Conservation (phyloP, 495 filamentous ascomycete genomes). For the Aspergillus avenaceus region DNA sequence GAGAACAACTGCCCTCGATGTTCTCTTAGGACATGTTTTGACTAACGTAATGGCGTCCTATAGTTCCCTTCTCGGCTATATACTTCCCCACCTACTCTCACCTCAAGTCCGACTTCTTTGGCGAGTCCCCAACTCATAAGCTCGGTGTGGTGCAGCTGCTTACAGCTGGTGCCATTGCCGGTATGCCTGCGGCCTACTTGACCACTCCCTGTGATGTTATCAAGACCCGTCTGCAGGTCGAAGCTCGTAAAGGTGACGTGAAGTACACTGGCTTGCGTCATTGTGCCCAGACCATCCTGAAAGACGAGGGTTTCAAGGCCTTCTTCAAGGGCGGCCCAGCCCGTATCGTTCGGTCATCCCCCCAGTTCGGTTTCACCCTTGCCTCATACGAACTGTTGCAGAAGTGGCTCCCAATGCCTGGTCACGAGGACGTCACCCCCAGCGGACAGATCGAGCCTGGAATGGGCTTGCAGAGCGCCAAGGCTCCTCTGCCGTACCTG, state of each 20-base stretch:
- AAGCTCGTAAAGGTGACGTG: slow-evolving; percentile 91
- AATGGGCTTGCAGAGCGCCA: slow-evolving; percentile 53
- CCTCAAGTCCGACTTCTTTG: slow-evolving; percentile 89
- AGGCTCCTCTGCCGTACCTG: slow-evolving; percentile 71
- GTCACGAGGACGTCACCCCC: slow-evolving; percentile 45
- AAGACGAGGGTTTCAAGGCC: slow-evolving; percentile 88
- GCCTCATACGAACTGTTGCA: slow-evolving; percentile 92
- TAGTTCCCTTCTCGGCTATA: slow-evolving; percentile 93
- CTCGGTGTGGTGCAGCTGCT: slow-evolving; percentile 91
- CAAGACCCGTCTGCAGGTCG: slow-evolving; percentile 96
- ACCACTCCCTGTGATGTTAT: slow-evolving; percentile 98
- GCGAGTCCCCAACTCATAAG: slow-evolving; percentile 83
- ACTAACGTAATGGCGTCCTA: slow-evolving; percentile 6
- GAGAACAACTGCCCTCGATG: slow-evolving; percentile 4
- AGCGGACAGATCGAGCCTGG: slow-evolving; percentile 49
- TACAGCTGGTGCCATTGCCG: slow-evolving; percentile 91
- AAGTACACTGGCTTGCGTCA: slow-evolving; percentile 84
- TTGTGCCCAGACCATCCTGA: slow-evolving; percentile 73
- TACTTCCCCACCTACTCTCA: slow-evolving; percentile 98
- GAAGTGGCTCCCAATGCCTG: slow-evolving; percentile 76
- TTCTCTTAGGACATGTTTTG: slow-evolving; percentile 1
- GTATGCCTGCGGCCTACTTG: slow-evolving; percentile 97
- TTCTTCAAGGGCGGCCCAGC: slow-evolving; percentile 99
- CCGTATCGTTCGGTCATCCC: slow-evolving; percentile 87
- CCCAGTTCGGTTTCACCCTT: slow-evolving; percentile 96